These are phyloP conservation scores for Kluyveromyces sp. DNA, from an alignment of 1,139 yeast genomes.

Conservation along the genomic window DNA sequence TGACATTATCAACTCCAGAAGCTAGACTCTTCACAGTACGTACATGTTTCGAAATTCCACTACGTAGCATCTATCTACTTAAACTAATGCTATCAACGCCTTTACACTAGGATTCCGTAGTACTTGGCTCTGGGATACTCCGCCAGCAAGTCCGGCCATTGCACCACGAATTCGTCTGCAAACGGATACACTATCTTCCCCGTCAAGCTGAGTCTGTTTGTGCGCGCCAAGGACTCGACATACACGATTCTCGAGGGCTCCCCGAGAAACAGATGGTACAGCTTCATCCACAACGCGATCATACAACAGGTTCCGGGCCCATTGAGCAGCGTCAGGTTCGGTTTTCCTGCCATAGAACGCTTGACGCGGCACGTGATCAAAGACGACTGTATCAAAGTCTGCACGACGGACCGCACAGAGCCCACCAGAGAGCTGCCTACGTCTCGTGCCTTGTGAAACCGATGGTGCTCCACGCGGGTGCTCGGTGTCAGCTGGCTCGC, in stretches of 20 bases:
- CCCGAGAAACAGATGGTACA: constrained; percentile 40
- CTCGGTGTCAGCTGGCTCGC: constrained; percentile 22
- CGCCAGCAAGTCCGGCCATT: constrained; percentile 66
- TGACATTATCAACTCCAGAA: constrained; percentile 89
- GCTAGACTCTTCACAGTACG: constrained; percentile 35
- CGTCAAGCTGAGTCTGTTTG: constrained; percentile 63
- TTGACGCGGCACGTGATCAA: constrained; percentile 16
- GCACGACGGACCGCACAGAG: constrained; percentile 19
- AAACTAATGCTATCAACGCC: background rate
- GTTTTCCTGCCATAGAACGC: constrained; percentile 14
- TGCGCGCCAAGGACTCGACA: constrained; percentile 86
- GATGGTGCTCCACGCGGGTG: constrained; percentile 30
- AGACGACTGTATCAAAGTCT: constrained; percentile 20
- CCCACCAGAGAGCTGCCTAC: constrained; percentile 33
- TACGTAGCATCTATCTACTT: background rate
- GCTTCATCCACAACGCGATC: constrained; percentile 63
- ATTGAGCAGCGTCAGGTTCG: constrained; percentile 50
- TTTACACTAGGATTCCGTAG: constrained; percentile 59
- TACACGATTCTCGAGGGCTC: constrained; percentile 62
- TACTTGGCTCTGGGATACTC: constrained; percentile 62
- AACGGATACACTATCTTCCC: constrained; percentile 67
- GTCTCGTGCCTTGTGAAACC: constrained; percentile 65
- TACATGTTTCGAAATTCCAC: background rate
- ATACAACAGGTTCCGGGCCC: constrained; percentile 84
- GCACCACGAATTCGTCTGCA: constrained; percentile 74